Evolutionary conservation across 495 filamentous ascomycete species (phyloP).

Genomic region (Pseudomonodictys pantanalensis): DNA sequence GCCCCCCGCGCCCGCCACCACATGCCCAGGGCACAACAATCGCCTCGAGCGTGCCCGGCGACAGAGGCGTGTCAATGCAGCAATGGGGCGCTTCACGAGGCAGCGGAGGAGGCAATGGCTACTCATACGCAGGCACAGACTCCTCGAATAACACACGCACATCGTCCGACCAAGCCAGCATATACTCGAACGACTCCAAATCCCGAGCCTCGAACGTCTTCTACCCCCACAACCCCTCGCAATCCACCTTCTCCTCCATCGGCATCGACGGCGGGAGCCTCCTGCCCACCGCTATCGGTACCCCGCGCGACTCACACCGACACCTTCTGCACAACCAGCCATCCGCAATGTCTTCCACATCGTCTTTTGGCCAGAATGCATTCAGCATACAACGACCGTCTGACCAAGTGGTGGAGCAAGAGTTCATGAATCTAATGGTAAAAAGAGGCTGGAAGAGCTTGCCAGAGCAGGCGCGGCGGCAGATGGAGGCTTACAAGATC

Average conservation of each 20-base stretch:
- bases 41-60: slow-evolving; percentile 61
- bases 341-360: slow-evolving; percentile 47
- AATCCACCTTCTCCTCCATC: slow-evolving; percentile 35
- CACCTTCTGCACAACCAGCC: slow-evolving; percentile 34
- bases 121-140: slow-evolving; percentile 62
- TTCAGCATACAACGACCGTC: slow-evolving; percentile 69
- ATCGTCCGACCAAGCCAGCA: slow-evolving; percentile 67
- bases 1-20: slow-evolving; percentile 69
- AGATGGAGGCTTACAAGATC: slow-evolving; percentile 92
- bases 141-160: slow-evolving; percentile 66
- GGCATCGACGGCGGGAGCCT: slow-evolving; percentile 30
- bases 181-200: slow-evolving; percentile 53
- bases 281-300: slow-evolving; percentile 21
- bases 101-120: slow-evolving; percentile 53
- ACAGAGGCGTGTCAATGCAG: slow-evolving; percentile 64
- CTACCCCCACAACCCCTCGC: slow-evolving; percentile 25
- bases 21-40: slow-evolving; percentile 62
- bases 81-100: slow-evolving; percentile 66
- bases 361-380: slow-evolving; percentile 53
- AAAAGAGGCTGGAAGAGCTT: slow-evolving; percentile 96
- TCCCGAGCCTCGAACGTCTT: slow-evolving; percentile 38
- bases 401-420: slow-evolving; percentile 81
- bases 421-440: slow-evolving; percentile 91
- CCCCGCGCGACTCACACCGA: slow-evolving; percentile 30
- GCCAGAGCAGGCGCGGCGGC: slow-evolving; percentile 89